Percentiles rank a stretch among this genome's conserved stretches.
Conservation (phyloP, 139 green algal genomes). For the Chlorella sp. region DNA sequence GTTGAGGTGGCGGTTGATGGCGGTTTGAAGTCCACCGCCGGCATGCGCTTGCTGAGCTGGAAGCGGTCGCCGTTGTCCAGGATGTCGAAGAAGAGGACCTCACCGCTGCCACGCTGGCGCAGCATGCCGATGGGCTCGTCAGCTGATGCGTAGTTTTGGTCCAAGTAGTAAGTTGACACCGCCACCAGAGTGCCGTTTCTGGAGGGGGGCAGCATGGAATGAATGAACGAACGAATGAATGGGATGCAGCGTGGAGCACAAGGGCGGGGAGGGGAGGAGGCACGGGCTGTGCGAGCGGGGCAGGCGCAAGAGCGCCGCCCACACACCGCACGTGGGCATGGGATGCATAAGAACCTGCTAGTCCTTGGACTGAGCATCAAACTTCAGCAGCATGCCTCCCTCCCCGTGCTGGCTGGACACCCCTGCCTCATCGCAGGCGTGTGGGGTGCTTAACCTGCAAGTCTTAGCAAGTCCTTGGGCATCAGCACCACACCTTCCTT, state of each 20-base stretch:
- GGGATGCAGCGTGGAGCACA: neutral
- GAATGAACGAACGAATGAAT: too few relatives aligned
- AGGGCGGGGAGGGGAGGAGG: too few relatives aligned
- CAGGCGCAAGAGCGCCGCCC: too few relatives aligned
- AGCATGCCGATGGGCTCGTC: slow-evolving; percentile 6
- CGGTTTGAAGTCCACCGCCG: slow-evolving; percentile 10
- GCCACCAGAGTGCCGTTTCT: neutral
- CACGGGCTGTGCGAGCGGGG: neutral
- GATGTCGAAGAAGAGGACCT: slow-evolving; percentile 19
- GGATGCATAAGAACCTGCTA: neutral
- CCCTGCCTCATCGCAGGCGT: neutral
- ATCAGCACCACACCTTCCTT: too few relatives aligned
- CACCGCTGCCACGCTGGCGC: neutral
- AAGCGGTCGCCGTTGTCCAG: neutral
- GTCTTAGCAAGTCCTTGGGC: too few relatives aligned
- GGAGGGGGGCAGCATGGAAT: neutral
- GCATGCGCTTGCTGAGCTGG: neutral
- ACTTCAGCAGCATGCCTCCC: too few relatives aligned
- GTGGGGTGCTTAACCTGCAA: neutral
- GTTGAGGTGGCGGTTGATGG: neutral
- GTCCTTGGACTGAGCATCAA: too few relatives aligned
- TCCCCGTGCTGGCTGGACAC: too few relatives aligned
- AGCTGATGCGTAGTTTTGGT: neutral
- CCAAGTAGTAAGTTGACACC: slow-evolving; percentile 12
- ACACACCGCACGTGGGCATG: too few relatives aligned